Conservation (phyloP, 768 basidiomycete genomes). For the Calocybe indica region DNA sequence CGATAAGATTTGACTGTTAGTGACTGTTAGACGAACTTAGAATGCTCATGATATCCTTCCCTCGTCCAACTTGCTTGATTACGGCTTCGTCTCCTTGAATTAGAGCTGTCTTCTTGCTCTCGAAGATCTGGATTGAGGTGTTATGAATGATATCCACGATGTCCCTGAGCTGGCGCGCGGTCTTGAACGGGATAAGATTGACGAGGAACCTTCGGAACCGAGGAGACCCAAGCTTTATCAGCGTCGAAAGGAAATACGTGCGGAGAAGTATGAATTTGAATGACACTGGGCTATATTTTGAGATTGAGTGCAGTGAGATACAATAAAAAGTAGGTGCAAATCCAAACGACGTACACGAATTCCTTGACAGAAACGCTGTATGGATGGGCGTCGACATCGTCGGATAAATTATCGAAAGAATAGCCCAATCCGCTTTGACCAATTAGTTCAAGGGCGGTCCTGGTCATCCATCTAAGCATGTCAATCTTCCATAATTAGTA, state of each 20-base stretch:
- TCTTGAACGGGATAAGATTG: conserved; percentile 19
- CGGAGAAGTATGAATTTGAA: conserved; percentile 10
- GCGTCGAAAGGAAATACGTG: conserved; percentile 18
- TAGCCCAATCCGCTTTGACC: conserved; percentile 24
- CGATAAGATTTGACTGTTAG: neutral
- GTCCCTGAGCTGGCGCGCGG: conserved; percentile 18
- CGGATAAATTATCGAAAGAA: conserved; percentile 22
- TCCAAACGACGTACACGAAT: conserved; percentile 15
- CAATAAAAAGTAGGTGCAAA: neutral
- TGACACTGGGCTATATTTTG: neutral
- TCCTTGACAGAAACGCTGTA: conserved; percentile 20
- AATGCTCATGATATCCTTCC: conserved; percentile 25
- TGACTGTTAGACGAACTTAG: conserved; percentile 13
- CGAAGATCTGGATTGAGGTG: conserved; percentile 24
- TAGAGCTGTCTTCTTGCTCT: conserved; percentile 26
- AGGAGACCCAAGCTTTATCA: conserved; percentile 24
- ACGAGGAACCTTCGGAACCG: conserved; percentile 26
- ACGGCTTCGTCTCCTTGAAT: conserved; percentile 18
- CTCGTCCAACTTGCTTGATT: conserved; percentile 22
- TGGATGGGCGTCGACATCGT: conserved; percentile 18
- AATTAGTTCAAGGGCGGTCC: conserved; percentile 24
- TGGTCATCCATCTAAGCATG: conserved; percentile 20
- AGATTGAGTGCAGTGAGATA: neutral
- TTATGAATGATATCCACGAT: conserved; percentile 28
- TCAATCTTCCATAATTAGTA: conserved; percentile 14